A percentile compares a stretch with the other conserved stretches of the same genome.
Conservation (phyloP, 2,329 filamentous ascomycete genomes). For the Phyllosticta citriasiana region DNA sequence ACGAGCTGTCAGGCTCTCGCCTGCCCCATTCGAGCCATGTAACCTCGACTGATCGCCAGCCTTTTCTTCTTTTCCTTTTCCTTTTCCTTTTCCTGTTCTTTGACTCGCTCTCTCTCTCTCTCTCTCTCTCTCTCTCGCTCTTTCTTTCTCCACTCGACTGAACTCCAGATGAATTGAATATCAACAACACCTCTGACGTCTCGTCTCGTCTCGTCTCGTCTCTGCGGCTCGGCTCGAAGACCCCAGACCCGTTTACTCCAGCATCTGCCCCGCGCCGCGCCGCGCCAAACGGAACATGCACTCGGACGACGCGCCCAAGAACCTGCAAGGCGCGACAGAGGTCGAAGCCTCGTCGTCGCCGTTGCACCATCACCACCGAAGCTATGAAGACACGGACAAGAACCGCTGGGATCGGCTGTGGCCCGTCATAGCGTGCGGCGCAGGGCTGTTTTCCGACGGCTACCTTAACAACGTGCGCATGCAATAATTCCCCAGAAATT, state of each 20-base stretch:
- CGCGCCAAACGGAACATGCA: background rate
- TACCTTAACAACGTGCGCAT: conserved; percentile 73
- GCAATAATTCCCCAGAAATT: background rate
- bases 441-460: conserved; percentile 83
- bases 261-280: too few relatives aligned
- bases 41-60: background rate
- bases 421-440: conserved; percentile 80
- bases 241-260: background rate
- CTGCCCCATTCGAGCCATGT: background rate
- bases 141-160: too few relatives aligned
- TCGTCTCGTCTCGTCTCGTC: too few relatives aligned
- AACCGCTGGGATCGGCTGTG: conserved; percentile 40
- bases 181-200: background rate
- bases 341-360: background rate
- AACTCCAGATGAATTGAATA: background rate
- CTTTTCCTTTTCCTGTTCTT: background rate
- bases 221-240: background rate
- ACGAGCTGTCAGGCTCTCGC: background rate
- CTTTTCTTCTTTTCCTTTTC: background rate
- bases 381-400: conserved; percentile 21
- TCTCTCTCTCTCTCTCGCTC: too few relatives aligned
- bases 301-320: background rate
- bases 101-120: background rate
- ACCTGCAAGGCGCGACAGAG: background rate
- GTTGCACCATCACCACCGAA: background rate